phyloP scores from a whole-genome alignment of 768 basidiomycete genomes.

The Pluteus cervinus region DNA sequence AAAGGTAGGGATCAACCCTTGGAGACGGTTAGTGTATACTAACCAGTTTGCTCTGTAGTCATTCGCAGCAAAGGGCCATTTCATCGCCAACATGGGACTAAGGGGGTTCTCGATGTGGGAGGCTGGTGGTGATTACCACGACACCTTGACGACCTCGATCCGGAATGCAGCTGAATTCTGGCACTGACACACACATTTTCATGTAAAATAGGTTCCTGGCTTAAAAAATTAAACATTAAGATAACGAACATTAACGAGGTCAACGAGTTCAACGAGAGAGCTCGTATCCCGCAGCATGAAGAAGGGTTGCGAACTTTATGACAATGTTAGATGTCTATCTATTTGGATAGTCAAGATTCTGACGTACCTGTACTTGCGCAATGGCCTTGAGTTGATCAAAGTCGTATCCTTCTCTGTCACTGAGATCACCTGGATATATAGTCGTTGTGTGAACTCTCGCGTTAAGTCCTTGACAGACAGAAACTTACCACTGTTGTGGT shows the following conservation, averaged over 20 bases:
- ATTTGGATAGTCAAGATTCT: neutral
- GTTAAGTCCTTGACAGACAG: conserved; percentile 1
- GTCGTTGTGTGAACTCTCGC: conserved; percentile 1
- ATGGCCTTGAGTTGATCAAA: conserved; percentile 77
- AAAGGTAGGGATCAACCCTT: conserved; percentile 18
- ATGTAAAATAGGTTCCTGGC: neutral
- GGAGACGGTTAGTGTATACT: neutral
- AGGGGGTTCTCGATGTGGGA: conserved; percentile 72
- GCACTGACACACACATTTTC: conserved; percentile 1
- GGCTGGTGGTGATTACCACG: conserved; percentile 56
- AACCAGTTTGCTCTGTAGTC: conserved; percentile 19
- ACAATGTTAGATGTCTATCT: conserved; percentile 1
- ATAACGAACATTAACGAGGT: neutral
- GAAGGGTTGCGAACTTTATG: conserved; percentile 58
- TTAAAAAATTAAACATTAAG: neutral
- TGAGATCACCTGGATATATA: conserved; percentile 56
- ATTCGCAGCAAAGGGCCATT: conserved; percentile 48
- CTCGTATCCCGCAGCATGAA: conserved; percentile 66
- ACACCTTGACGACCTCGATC: conserved; percentile 39
- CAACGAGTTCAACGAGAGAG: conserved; percentile 11
- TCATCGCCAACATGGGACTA: conserved; percentile 44
- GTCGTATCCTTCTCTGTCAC: conserved; percentile 76
- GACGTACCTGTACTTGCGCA: conserved; percentile 76
- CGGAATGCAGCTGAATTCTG: conserved; percentile 22
- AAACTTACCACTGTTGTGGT: conserved; percentile 69